Conservation (phyloP, 306 rosid species). For the Prosopis cineraria region DNA sequence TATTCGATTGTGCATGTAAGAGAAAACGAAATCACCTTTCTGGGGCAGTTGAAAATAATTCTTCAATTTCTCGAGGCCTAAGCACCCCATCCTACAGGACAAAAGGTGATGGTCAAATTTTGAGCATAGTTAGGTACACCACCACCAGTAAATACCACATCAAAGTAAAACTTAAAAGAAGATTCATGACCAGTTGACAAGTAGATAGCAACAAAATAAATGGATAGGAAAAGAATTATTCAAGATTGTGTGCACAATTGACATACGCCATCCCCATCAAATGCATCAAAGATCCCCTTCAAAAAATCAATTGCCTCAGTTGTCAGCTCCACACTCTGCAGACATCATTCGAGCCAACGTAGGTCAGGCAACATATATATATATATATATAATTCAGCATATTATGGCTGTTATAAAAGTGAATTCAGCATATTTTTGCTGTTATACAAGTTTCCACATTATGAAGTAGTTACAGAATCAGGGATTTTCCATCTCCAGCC, state of each 20-base stretch:
- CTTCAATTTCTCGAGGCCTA: slow-evolving; percentile 83
- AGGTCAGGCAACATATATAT: background rate
- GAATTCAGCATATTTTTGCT: background rate
- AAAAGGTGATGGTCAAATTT: slow-evolving; percentile 27
- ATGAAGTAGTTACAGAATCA: background rate
- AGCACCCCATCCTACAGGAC: slow-evolving; percentile 76
- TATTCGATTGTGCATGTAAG: slow-evolving; percentile 11
- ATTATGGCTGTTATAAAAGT: background rate
- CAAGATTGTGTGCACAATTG: slow-evolving; percentile 26
- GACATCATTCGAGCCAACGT: slow-evolving; percentile 6
- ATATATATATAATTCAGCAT: background rate
- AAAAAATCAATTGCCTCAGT: slow-evolving; percentile 87
- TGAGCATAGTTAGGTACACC: slow-evolving; percentile 8
- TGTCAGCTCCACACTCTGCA: slow-evolving; percentile 97
- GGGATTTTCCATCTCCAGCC: background rate
- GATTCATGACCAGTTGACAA: slow-evolving; percentile 3
- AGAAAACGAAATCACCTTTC: slow-evolving; percentile 58
- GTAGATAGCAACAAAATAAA: slow-evolving; percentile 5
- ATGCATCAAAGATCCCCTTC: slow-evolving; percentile 73
- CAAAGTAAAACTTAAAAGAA: slow-evolving; percentile 4
- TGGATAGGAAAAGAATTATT: slow-evolving; percentile 15
- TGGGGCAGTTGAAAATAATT: slow-evolving; percentile 94
- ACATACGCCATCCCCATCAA: slow-evolving; percentile 74
- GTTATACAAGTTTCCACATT: background rate
- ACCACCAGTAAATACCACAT: background rate